Evolutionary conservation across 805 yeast species (phyloP).

Genomic region (Jamesozyma gamospora): DNA sequence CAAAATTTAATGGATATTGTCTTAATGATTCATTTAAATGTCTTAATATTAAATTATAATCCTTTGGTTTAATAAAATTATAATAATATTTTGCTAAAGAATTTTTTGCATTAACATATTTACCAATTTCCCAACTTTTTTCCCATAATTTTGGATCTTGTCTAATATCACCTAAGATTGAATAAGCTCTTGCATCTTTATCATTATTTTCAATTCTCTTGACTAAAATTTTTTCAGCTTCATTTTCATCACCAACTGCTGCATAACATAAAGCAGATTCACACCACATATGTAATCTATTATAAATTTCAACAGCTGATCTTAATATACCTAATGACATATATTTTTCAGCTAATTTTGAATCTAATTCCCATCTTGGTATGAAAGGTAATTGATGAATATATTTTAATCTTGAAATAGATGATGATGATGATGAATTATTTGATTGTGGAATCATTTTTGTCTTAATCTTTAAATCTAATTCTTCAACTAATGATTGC

Average conservation of each 20-base stretch:
- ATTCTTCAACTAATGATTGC: conserved; percentile 83
- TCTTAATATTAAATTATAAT: conserved; percentile 44
- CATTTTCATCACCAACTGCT: conserved; percentile 61
- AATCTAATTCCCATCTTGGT: conserved; percentile 82
- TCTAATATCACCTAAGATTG: conserved; percentile 77
- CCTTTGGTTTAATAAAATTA: conserved; percentile 54
- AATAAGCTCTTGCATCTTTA: conserved; percentile 71
- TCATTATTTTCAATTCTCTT: conserved; percentile 48
- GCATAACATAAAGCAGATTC: conserved; percentile 90
- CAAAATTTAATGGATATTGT: conserved; percentile 62
- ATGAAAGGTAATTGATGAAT: conserved; percentile 66
- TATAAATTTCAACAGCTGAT: conserved; percentile 84
- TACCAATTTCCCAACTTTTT: conserved; percentile 79
- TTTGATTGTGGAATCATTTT: conserved; percentile 40
- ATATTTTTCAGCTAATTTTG: conserved; percentile 72
- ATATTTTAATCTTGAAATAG: conserved; percentile 51
- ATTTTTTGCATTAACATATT: conserved; percentile 75
- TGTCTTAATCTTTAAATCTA: conserved; percentile 56
- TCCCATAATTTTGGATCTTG: conserved; percentile 71
- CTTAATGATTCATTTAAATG: conserved; percentile 69
- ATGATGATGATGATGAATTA: conserved; percentile 22
- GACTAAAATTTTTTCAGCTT: conserved; percentile 52
- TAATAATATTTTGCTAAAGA: conserved; percentile 68
- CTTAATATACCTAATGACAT: conserved; percentile 75
- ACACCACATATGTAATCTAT: conserved; percentile 60